Evolutionary conservation across 768 basidiomycete species (phyloP).

Genomic region (Russula dissimulans): DNA sequence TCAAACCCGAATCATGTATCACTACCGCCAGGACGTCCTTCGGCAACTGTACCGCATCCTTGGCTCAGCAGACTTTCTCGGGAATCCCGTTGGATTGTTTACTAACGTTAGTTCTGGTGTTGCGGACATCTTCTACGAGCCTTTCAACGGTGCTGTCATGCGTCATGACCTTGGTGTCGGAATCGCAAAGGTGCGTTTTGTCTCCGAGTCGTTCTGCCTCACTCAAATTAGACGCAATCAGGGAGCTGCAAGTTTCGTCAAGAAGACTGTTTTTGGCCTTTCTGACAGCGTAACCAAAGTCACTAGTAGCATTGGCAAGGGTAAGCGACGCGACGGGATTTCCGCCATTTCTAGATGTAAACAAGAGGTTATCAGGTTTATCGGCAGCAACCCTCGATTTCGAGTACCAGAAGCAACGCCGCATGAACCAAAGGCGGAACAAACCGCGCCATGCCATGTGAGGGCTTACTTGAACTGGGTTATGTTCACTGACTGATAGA

Average conservation of each 20-base stretch:
- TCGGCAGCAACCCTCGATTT: conserved; percentile 96
- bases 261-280: conserved; percentile 96
- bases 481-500: neutral
- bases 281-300: conserved; percentile 97
- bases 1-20: conserved; percentile 74
- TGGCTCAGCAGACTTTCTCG: conserved; percentile 96
- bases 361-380: conserved; percentile 45
- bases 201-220: neutral
- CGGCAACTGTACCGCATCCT: conserved; percentile 93
- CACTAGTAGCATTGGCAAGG: conserved; percentile 95
- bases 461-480: conserved; percentile 21
- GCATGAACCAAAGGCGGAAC: conserved; percentile 86
- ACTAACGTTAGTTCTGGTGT: conserved; percentile 97
- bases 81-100: conserved; percentile 94
- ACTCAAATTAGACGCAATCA: conserved; percentile 25
- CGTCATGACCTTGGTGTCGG: conserved; percentile 90
- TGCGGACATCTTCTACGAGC: conserved; percentile 97
- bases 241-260: conserved; percentile 97
- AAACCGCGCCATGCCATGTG: conserved; percentile 94
- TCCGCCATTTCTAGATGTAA: neutral
- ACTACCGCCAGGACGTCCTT: conserved; percentile 89
- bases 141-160: conserved; percentile 93
- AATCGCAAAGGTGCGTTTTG: conserved; percentile 70
- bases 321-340: conserved; percentile 29
- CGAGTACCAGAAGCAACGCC: conserved; percentile 84